Conservation (phyloP, 2,329 filamentous ascomycete genomes). For the Aspergillus fumigatus region DNA sequence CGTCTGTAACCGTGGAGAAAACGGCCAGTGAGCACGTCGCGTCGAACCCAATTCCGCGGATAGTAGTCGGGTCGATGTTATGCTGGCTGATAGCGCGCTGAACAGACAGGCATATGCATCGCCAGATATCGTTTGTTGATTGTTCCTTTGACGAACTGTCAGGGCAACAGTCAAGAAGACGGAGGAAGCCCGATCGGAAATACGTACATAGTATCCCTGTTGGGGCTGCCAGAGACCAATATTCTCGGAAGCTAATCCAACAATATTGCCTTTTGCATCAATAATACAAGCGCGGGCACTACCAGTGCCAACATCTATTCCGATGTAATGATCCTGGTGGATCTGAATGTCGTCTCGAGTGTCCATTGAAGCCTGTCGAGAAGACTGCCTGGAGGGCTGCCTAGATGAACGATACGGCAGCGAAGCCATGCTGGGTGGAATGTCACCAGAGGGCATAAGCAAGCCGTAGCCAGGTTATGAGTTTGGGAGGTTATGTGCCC, state of each 20-base stretch:
- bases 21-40: slow-evolving; percentile 97
- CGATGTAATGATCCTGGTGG: slow-evolving; percentile 63
- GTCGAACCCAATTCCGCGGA: slow-evolving; percentile 93
- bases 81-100: slow-evolving; percentile 77
- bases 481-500: background rate
- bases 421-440: slow-evolving; percentile 24
- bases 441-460: background rate
- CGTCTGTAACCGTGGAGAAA: slow-evolving; percentile 82
- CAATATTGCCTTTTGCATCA: slow-evolving; percentile 83
- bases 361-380: slow-evolving; percentile 38
- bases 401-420: slow-evolving; percentile 30
- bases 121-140: slow-evolving; percentile 97
- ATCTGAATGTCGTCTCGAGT: slow-evolving; percentile 55
- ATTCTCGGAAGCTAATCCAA: slow-evolving; percentile 64
- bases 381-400: slow-evolving; percentile 28
- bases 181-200: slow-evolving; percentile 3
- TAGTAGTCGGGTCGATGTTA: slow-evolving; percentile 66
- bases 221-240: slow-evolving; percentile 78
- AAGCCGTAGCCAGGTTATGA: background rate
- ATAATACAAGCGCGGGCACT: slow-evolving; percentile 95
- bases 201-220: slow-evolving; percentile 66
- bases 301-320: slow-evolving; percentile 94
- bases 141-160: slow-evolving; percentile 63
- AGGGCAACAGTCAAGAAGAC: slow-evolving; percentile 7
- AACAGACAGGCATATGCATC: slow-evolving; percentile 85